Evolutionary conservation across 257 asterid species (phyloP), one percentile per base, ranked within the genome.

Genomic region (Linderniella brevidens): DNA sequence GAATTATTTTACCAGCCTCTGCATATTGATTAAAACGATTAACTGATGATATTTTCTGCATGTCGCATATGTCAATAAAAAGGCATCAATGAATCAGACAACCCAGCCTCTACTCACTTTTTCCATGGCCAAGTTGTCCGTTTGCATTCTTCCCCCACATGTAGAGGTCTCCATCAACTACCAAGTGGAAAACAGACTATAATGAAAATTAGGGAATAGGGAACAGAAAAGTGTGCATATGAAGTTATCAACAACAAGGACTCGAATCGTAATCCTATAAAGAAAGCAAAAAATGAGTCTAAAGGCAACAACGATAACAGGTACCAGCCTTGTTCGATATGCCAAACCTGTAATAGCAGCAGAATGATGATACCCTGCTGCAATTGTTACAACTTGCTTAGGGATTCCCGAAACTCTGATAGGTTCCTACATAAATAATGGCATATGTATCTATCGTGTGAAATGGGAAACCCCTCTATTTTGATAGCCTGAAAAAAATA

Each of bases 91-190:
- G 32, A 25, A 25, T 6, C 32, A 25, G 4, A 25, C 6, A 6
- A 25, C 32, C 32, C 3, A 25, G 32, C 32, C 32, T 25, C 32
- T 25, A 25, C 32, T 25, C 81, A 84, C 98, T 88, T 72, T 84
- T 88, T 68, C 98, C 96, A 52, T 84, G 78, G 63, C 96, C 98
- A 61, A 88, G 96, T 64, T 88, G 98, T 53, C 96, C 98, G 53
- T 64, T 74, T 61, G 87, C 60, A 63, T 88, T 88, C 65, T 68
- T 88, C 19, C 96, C 98, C 98, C 98, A 88, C 71, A 75, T 59
- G 63, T 88, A 81, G 60, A 88, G 93, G 53, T 75, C 96, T 13
- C 96, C 94, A 55, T 88, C 93, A 68, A 62, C 98, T 88, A 65
- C 79, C 70, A 66, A 50, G 50, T 53, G 15, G 43, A 25, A 61